Evolutionary conservation across 2,329 filamentous ascomycete genomes (phyloP), one percentile per base, ranked within the genome.

Genomic region (Aureobasidium lini): DNA sequence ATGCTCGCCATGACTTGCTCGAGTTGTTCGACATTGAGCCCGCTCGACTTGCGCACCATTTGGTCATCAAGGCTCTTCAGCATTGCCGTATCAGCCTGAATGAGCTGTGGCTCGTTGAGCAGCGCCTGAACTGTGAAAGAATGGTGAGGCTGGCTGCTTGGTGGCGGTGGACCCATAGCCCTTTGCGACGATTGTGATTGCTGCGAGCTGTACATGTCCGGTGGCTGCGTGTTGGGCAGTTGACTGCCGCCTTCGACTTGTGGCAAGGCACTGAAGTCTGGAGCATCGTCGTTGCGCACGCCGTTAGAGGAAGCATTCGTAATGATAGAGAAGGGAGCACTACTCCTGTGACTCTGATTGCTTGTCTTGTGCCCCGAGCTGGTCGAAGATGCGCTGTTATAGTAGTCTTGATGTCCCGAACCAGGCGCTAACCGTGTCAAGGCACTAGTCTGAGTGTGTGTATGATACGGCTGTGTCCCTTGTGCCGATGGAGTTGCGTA

Each of bases 311-410:
- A 59, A 11, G n/a, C 44, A 34, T 59, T 49, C 13, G 44, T 40
- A 8, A 40, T 50, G 46, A 44, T 11, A 6, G 57, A 52, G 64
- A 83, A 81, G 2, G 82, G 84, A 1, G 83, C 85, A 11, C 85
- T 76, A 59, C 67, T 70, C 11, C 65, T 57, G 32, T 64, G 62
- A 58, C 69, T 86, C 56, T 76, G 76, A 32, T 63, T 61, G 58
- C 69, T 86, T 2, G 89, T 92, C 71, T 84, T 85, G 74, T 95
- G 94, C n/a, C 85, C 84, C 3, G 84, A 87, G 23, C 85, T 85
- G 1, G 92, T 96, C 1, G 92, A 95, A 2, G 91, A 95, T 1
- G 91, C 93, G 67, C 95, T 91, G 67, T 97, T 96, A 57, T 86
- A 76, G 61, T 84, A 86, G 81, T 86, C 81, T 23, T 76, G 76